A percentile compares a stretch with the other conserved stretches of the same genome.
These are phyloP conservation scores for Gamarada debralockiae DNA, from an alignment of 495 filamentous ascomycete species.

Conservation along the genomic window DNA sequence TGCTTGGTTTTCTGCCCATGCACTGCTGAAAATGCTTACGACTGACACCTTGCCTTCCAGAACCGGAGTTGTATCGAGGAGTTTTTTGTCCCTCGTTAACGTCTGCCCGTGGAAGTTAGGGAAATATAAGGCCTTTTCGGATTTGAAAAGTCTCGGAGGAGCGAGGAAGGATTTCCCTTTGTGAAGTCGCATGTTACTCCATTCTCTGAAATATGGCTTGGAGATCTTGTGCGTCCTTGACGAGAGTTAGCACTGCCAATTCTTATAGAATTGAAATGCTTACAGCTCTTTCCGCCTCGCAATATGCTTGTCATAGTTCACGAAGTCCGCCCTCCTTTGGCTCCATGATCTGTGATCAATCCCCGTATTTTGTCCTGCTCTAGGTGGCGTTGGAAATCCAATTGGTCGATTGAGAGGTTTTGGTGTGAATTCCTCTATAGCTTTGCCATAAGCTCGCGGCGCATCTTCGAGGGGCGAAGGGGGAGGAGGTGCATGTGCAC, in stretches of 20 bases:
- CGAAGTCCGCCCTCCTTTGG: conserved; percentile 75
- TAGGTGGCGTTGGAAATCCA: conserved; percentile 68
- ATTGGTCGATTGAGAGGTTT: conserved; percentile 74
- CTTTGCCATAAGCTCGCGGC: conserved; percentile 51
- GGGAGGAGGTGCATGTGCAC: conserved; percentile 2
- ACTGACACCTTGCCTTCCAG: conserved; percentile 69
- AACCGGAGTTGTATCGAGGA: conserved; percentile 64
- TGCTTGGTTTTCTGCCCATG: conserved; percentile 84
- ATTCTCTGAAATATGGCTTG: conserved; percentile 92
- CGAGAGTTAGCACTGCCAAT: conserved; percentile 1
- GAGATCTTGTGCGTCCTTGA: conserved; percentile 50
- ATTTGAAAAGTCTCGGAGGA: conserved; percentile 69
- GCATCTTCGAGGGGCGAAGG: conserved; percentile 39
- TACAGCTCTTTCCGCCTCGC: conserved; percentile 68
- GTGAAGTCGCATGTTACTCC: conserved; percentile 73
- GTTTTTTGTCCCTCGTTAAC: conserved; percentile 40
- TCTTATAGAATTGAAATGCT: conserved; percentile 11
- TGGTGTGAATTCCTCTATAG: conserved; percentile 57
- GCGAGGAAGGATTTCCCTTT: conserved; percentile 87
- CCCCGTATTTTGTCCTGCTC: conserved; percentile 74
- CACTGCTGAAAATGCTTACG: conserved; percentile 73
- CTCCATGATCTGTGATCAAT: conserved; percentile 61
- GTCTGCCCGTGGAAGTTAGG: conserved; percentile 85
- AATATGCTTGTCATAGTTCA: conserved; percentile 80
- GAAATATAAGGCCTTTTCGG: conserved; percentile 79